These are phyloP conservation scores for Cyberlindnera mississippiensis DNA, from an alignment of 805 yeast genomes.

Conservation along the genomic window DNA sequence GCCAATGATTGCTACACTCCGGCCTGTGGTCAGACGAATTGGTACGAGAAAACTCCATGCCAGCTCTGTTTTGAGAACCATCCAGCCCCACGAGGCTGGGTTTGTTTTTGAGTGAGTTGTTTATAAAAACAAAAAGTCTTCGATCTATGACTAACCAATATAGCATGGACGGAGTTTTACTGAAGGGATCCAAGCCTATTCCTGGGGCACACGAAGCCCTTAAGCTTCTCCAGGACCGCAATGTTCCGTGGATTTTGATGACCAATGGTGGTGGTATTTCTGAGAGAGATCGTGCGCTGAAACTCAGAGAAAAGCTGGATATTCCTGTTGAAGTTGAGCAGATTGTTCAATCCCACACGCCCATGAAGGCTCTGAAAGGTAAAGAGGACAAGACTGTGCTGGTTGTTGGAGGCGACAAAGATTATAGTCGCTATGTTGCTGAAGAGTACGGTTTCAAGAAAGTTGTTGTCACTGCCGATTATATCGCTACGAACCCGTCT, in stretches of 20 bases:
- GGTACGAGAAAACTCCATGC: background rate
- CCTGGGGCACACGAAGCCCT: constrained; percentile 63
- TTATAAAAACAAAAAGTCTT: no score
- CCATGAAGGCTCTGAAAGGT: constrained; percentile 57
- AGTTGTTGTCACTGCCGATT: constrained; percentile 70
- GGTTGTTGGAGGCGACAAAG: constrained; percentile 80
- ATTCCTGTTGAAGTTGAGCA: constrained; percentile 38
- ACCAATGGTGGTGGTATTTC: constrained; percentile 89
- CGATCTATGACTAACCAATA: constrained; percentile 18
- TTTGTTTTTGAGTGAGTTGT: constrained; percentile 18
- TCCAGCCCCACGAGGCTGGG: constrained; percentile 12
- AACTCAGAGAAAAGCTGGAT: constrained; percentile 43
- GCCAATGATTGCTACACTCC: background rate
- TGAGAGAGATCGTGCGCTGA: constrained; percentile 57
- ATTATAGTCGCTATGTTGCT: constrained; percentile 70
- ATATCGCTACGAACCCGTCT: constrained; percentile 65
- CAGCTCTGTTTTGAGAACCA: background rate
- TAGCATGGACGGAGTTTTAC: constrained; percentile 80
- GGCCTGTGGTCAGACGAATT: background rate
- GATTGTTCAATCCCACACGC: constrained; percentile 85
- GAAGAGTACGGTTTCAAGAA: constrained; percentile 70
- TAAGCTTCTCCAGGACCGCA: constrained; percentile 43
- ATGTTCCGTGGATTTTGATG: constrained; percentile 74
- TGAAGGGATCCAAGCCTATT: constrained; percentile 68
- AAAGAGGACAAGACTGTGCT: constrained; percentile 56